These are phyloP conservation scores for Sphagnum fallax DNA, from an alignment of 228 moss, liverwort and hornwort genomes.

Conservation along the genomic window DNA sequence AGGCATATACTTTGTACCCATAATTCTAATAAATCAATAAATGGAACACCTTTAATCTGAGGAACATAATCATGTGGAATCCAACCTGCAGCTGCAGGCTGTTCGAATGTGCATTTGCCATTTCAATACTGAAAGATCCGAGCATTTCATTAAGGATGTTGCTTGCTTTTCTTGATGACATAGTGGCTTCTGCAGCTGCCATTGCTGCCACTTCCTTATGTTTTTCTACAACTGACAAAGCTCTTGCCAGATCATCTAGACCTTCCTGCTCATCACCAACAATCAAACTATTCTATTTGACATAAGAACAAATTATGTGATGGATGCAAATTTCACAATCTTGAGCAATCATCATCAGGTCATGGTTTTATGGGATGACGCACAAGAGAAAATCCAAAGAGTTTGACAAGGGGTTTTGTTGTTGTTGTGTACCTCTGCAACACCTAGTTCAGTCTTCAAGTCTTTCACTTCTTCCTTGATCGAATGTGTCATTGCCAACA, in stretches of 20 bases:
- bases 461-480: conserved; percentile 31
- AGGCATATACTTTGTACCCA: no score
- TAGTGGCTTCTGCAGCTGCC: conserved; percentile 74
- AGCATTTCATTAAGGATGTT: conserved; percentile 42
- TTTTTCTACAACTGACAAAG: conserved; percentile 48
- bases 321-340: no score
- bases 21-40: no score
- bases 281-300: no score
- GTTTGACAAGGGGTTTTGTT: no score
- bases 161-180: conserved; percentile 74
- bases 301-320: no score
- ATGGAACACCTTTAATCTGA: no score
- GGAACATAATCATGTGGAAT: no score
- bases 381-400: no score
- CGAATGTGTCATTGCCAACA: conserved; percentile 28
- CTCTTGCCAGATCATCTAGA: conserved; percentile 56
- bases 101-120: conserved; percentile 47
- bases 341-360: no score
- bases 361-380: no score
- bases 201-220: conserved; percentile 64
- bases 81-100: conserved; percentile 38
- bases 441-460: conserved; percentile 35
- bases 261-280: conserved; percentile 28
- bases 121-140: conserved; percentile 52
- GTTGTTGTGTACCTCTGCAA: conserved; percentile 12